Evolutionary conservation across 192 early-diverging fungal genomes (phyloP), one percentile per base, ranked within the genome.

Genomic region (Neocallimastix lanati): DNA sequence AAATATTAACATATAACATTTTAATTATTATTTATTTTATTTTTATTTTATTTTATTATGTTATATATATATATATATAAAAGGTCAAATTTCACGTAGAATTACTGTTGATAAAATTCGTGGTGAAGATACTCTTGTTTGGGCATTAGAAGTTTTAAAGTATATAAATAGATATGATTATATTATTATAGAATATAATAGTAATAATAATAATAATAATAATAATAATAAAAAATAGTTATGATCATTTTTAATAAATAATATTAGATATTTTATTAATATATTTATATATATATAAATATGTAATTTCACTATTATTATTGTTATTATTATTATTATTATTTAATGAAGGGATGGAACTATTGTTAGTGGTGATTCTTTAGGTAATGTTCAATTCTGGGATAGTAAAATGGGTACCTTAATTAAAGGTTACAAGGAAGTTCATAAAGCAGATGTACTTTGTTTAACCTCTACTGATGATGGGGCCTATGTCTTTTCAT

Each of bases 331-430:
- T n/a, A n/a, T n/a, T n/a, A n/a, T n/a, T n/a, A n/a, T 82, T 86
- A n/a, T n/a, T n/a, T n/a, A n/a, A n/a, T n/a, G n/a, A n/a, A 27
- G 38, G 28, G 77, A 91, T 82, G 91, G 92, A 36, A 93, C 93
- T 12, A 87, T 97, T 80, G 92, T 98, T 12, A 90, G 90, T 77
- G 97, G 95, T 28, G 96, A 96, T 85, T 96, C 97, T 12, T 85
- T 94, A 13, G 97, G 97, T 37, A 88, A 92, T 76, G 93, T 99
- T 28, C 87, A 90, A 80, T 96, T 97, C 84, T 99, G 95, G 94
- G 92, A 96, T 83, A 85, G 86, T 29, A 80, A 84, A 13, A 84
- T 87, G 81, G 90, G 88, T 28, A 93, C 92, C 25, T 84, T 94
- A 29, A 83, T 88, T 78, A 92, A 94, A 81, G 88, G 88, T 13